Conservation (phyloP, 805 yeast genomes). For the Teunomyces cretensis region DNA sequence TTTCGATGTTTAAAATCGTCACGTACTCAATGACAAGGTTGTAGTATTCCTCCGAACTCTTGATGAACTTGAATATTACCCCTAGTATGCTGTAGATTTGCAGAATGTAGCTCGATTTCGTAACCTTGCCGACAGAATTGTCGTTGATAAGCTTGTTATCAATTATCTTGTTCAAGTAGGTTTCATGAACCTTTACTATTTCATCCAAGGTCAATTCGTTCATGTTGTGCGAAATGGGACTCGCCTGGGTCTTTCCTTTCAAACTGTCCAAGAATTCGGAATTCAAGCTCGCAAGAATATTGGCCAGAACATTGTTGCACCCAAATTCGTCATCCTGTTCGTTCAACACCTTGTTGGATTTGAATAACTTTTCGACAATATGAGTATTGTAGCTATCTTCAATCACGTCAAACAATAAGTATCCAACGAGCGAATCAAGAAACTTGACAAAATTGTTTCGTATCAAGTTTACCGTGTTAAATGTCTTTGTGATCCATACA, state of each 20-base stretch:
- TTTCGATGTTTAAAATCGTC: constrained; percentile 27
- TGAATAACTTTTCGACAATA: constrained; percentile 23
- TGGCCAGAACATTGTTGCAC: constrained; percentile 10
- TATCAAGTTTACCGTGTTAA: constrained; percentile 35
- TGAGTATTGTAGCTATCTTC: constrained; percentile 36
- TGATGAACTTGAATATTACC: constrained; percentile 30
- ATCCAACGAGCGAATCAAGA: constrained; percentile 38
- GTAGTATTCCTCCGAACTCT: constrained; percentile 35
- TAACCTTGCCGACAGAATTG: constrained; percentile 25
- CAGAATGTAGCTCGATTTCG: constrained; percentile 28
- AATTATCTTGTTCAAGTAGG: constrained; percentile 21
- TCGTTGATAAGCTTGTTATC: constrained; percentile 33
- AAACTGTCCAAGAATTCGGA: constrained; percentile 10
- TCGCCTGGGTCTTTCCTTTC: not conserved
- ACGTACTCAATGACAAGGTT: constrained; percentile 27
- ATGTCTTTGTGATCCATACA: constrained; percentile 29
- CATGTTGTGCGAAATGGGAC: constrained; percentile 11
- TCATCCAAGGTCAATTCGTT: constrained; percentile 51
- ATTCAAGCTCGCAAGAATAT: constrained; percentile 11
- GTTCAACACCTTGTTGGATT: constrained; percentile 7
- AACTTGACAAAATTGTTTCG: constrained; percentile 43
- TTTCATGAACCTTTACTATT: constrained; percentile 36
- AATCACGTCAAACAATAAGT: constrained; percentile 47
- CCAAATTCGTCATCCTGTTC: constrained; percentile 7
- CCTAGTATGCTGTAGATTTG: constrained; percentile 36